phyloP scores from a whole-genome alignment of 148 eudicot species.

The Selenicereus undatus region DNA sequence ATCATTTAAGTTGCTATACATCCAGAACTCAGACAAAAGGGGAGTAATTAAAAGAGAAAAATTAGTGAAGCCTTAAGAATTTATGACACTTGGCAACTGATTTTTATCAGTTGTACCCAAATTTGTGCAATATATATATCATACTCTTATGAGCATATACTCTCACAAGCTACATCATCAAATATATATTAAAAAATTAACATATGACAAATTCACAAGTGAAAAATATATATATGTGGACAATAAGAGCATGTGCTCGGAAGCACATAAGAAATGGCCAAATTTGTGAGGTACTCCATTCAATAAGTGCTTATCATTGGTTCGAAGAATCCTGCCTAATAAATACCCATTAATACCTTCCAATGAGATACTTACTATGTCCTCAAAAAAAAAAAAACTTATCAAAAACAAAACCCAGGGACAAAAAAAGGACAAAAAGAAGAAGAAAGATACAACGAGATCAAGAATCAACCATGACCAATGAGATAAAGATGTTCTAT shows the following conservation, averaged over 20 bases:
- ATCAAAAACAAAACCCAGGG: too few relatives aligned
- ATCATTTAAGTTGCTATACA: too few relatives aligned
- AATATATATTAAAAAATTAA: too few relatives aligned
- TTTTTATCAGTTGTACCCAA: neutral
- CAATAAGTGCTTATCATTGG: neutral
- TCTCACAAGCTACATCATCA: too few relatives aligned
- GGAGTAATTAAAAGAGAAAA: neutral
- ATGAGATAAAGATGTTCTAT: neutral
- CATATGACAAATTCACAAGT: too few relatives aligned
- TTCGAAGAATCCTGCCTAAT: neutral
- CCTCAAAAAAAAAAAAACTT: neutral
- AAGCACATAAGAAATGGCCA: too few relatives aligned
- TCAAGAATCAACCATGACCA: neutral
- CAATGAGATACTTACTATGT: neutral
- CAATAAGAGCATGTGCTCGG: too few relatives aligned
- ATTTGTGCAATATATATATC: too few relatives aligned
- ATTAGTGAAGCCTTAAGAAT: neutral
- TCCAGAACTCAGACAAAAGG: neutral
- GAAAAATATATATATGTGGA: too few relatives aligned
- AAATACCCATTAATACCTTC: neutral
- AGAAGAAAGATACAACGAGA: neutral
- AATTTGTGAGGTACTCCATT: constrained; percentile 3
- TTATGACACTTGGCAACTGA: neutral
- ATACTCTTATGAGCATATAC: too few relatives aligned
- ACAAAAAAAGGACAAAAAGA: too few relatives aligned